Conservation (phyloP, 352 stramenopile species). For the Globisporangium apiculatum region DNA sequence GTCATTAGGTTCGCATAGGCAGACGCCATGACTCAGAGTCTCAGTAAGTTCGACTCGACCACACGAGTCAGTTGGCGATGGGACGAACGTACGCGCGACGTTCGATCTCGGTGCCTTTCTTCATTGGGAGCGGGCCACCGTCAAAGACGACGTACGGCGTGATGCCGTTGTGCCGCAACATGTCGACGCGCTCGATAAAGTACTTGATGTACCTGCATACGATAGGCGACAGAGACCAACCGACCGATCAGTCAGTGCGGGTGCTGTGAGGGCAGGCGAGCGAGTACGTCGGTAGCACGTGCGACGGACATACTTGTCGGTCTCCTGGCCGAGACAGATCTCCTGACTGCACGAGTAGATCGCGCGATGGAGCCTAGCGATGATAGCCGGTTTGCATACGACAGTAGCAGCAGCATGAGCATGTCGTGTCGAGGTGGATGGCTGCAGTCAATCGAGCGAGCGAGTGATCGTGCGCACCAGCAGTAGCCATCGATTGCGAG, state of each 20-base stretch:
- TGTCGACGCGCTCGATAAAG: conserved; percentile 55
- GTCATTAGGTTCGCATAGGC: not conserved
- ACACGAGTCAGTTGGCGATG: not conserved
- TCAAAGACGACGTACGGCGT: conserved; percentile 78
- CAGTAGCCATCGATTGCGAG: conserved; percentile 79
- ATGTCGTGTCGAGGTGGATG: not conserved
- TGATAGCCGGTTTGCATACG: not conserved
- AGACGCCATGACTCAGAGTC: not conserved
- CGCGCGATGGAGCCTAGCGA: conserved; percentile 63
- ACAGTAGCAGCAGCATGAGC: not conserved
- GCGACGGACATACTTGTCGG: conserved; percentile 43
- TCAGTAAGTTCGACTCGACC: no score
- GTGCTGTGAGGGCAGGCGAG: conserved; percentile 23
- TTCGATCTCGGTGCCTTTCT: conserved; percentile 71
- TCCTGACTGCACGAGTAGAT: conserved; percentile 74
- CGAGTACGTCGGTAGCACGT: conserved; percentile 28
- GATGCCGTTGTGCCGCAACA: conserved; percentile 46
- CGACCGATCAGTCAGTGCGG: not conserved
- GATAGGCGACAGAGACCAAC: not conserved
- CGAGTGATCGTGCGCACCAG: conserved; percentile 32
- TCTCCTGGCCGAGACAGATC: conserved; percentile 55
- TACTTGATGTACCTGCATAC: conserved; percentile 61
- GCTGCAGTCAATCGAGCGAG: not conserved
- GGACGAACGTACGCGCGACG: conserved; percentile 35
- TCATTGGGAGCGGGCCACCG: conserved; percentile 64